These are phyloP conservation scores for Cyberlindnera bimundalis DNA, from an alignment of 805 yeast species.

Conservation along the genomic window DNA sequence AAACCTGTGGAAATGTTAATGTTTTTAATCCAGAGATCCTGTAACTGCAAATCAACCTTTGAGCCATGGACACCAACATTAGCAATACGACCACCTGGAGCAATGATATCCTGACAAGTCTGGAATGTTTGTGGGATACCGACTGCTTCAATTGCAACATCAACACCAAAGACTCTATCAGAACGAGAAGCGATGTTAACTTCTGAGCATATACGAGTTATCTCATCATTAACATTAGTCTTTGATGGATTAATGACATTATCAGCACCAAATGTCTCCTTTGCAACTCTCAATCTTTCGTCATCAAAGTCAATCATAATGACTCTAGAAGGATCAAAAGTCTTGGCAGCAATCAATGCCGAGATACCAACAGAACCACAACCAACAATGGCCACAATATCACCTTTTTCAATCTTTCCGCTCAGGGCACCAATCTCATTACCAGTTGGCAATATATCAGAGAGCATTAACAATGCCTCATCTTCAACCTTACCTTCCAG, in stretches of 20 bases:
- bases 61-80: slow-evolving; percentile 57
- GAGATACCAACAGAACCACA: slow-evolving; percentile 67
- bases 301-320: slow-evolving; percentile 60
- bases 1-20: slow-evolving; percentile 45
- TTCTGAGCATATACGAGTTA: slow-evolving; percentile 30
- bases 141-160: slow-evolving; percentile 62
- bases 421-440: slow-evolving; percentile 62
- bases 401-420: slow-evolving; percentile 49
- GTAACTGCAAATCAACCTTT: slow-evolving; percentile 38
- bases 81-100: slow-evolving; percentile 61
- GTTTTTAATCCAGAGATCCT: slow-evolving; percentile 45
- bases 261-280: slow-evolving; percentile 56
- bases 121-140: slow-evolving; percentile 62
- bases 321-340: slow-evolving; percentile 49
- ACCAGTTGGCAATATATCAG: slow-evolving; percentile 66
- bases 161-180: slow-evolving; percentile 45
- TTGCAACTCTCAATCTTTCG: slow-evolving; percentile 53
- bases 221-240: slow-evolving; percentile 37
- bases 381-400: slow-evolving; percentile 60
- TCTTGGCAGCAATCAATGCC: slow-evolving; percentile 53
- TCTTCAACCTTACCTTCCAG: slow-evolving; percentile 38
- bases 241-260: slow-evolving; percentile 50
- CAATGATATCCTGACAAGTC: slow-evolving; percentile 51
- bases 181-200: slow-evolving; percentile 21
- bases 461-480: slow-evolving; percentile 54